Percentiles rank a stretch among this genome's conserved stretches.
Evolutionary conservation across 2,329 filamentous ascomycete genomes (phyloP).

Genomic region (Cladosporium sp.): DNA sequence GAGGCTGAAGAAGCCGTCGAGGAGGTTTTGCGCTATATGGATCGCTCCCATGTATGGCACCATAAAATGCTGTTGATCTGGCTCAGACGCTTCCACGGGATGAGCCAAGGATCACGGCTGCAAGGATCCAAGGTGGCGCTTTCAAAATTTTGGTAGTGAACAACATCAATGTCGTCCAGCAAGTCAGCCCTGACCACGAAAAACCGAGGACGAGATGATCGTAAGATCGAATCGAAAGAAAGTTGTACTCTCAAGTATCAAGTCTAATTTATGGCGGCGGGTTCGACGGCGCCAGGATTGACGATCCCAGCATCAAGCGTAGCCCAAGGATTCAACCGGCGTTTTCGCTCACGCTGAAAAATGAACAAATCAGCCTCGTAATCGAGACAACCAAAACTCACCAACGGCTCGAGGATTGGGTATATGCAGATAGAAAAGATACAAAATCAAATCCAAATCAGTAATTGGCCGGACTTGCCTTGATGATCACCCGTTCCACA

Average conservation of each 20-base stretch:
- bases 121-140: no score
- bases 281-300: conserved; percentile 19
- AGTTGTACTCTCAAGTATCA: neutral
- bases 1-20: no score
- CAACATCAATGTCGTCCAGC: no score
- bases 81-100: no score
- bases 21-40: no score
- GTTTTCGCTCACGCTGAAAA: conserved; percentile 2
- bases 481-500: conserved; percentile 54
- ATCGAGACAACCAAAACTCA: neutral
- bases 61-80: no score
- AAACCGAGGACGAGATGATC: no score
- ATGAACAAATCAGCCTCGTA: conserved; percentile 5
- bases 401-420: neutral
- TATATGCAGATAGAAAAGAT: neutral
- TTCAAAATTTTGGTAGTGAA: no score
- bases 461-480: conserved; percentile 20
- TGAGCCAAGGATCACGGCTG: no score
- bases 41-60: no score
- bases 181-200: no score
- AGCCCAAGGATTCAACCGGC: conserved; percentile 6
- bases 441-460: neutral
- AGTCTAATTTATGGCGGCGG: conserved; percentile 1
- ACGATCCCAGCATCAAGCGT: conserved; percentile 19
- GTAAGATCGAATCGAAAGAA: no score